Evolutionary conservation across 139 green algal genomes (phyloP).

Genomic region (Nannochloris sp.): DNA sequence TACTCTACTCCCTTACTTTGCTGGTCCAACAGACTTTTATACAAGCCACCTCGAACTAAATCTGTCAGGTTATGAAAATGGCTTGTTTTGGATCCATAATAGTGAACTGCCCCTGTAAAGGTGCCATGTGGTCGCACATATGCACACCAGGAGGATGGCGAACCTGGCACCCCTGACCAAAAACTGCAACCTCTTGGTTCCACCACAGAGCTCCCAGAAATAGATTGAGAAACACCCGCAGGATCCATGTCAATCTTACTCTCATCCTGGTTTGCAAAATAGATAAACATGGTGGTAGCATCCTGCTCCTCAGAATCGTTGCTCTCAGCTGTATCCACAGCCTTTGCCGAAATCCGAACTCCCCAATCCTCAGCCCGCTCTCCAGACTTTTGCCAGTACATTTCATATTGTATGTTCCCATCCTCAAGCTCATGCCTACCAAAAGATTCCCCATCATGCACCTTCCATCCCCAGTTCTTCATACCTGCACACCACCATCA

Average conservation of each 20-base stretch:
- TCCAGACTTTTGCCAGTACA: slow-evolving; percentile 11
- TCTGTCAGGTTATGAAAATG: slow-evolving; percentile 60
- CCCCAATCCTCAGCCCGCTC: background rate
- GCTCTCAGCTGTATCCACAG: background rate
- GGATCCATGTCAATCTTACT: background rate
- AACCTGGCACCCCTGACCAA: too few species aligned
- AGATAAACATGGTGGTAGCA: slow-evolving; percentile 13
- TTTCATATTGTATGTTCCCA: slow-evolving; percentile 45
- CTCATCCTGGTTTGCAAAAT: background rate
- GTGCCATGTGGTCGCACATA: too few species aligned
- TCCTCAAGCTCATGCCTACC: slow-evolving; percentile 68
- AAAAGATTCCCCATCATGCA: slow-evolving; percentile 73
- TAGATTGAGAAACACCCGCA: background rate
- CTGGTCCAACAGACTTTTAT: slow-evolving; percentile 10
- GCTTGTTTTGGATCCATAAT: background rate
- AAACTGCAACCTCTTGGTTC: too few species aligned
- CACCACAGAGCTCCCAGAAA: too few species aligned
- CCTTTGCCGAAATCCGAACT: slow-evolving; percentile 1
- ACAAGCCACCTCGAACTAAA: slow-evolving; percentile 18
- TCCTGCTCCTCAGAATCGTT: background rate
- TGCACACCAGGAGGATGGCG: too few species aligned
- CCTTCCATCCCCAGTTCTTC: slow-evolving; percentile 61
- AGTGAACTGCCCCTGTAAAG: background rate
- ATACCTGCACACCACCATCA: slow-evolving; percentile 15
- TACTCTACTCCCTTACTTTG: background rate